Evolutionary conservation across 805 yeast species (phyloP), one percentile per base, ranked within the genome.

Genomic region (Wickerhamomyces pijperi): DNA sequence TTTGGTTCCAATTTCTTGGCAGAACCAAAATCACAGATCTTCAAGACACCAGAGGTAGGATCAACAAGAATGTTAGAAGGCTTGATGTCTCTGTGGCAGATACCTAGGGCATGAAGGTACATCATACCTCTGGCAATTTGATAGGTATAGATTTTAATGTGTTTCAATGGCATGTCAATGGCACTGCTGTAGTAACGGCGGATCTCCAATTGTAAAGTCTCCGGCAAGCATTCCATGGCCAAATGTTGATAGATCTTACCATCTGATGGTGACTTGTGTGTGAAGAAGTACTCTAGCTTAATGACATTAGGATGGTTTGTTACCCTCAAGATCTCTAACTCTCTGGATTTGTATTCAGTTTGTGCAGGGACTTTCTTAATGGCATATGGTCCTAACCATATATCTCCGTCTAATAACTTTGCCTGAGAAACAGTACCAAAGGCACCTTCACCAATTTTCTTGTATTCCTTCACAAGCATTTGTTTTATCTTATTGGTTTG

Each of bases 191-290:
- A 72, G 54, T 76, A 82, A 49, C 78, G 72, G 48, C 79, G 77
- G 49, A 83, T 82, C 59, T 83, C 94, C 38, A 68, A 60, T 55
- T 82, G 92, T 46, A 83, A 66, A 40, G 84, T 83, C 34, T 79
- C 79, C n/a, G 92, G 92, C 40, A 83, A 64, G 48, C 88, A 81
- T 59, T 83, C 94, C 94, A 83, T 83, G 23, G 85, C 92, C 50
- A 83, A 64, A 63, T 82, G 84, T 55, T 81, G 90, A 55, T 81
- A 83, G 20, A 82, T 55, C 50, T 76, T 74, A 46, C 73, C 72
- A 55, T 82, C 90, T 38, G 64, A 62, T 8, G 74, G 68, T 44
- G 78, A 72, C 34, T 73, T 70, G 54, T 78, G 79, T 46, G 82
- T 82, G 60, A 79, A 83, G 55, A 76, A 83, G 54, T 67, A 82